A percentile compares a stretch with the other conserved stretches of the same genome.
Evolutionary conservation across 306 rosid species (phyloP).

Genomic region (Pterocarpus santalinus): DNA sequence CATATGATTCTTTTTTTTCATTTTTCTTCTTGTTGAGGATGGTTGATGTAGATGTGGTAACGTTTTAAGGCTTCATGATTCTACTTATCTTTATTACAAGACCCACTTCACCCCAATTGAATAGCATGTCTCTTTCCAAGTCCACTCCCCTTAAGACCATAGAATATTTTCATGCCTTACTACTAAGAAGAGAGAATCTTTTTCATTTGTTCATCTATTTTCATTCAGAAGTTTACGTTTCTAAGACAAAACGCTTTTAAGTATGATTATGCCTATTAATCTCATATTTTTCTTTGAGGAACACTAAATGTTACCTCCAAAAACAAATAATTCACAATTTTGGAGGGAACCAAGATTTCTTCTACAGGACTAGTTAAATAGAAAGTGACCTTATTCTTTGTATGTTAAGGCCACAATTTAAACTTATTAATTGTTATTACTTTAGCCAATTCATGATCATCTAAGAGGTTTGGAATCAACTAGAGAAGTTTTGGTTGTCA

Average conservation of each 20-base stretch:
- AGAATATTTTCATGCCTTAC: constrained; percentile 46
- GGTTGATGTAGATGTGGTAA: constrained; percentile 41
- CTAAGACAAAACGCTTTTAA: background rate
- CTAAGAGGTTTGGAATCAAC: too few species aligned
- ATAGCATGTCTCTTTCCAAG: constrained; percentile 42
- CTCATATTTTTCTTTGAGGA: background rate
- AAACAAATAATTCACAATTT: too few species aligned
- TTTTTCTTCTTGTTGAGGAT: constrained; percentile 16
- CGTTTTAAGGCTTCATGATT: constrained; percentile 38
- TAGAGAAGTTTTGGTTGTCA: too few species aligned
- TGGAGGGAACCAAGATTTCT: too few species aligned
- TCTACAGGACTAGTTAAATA: too few species aligned
- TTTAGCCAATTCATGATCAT: too few species aligned
- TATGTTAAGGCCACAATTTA: too few species aligned
- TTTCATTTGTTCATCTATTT: background rate
- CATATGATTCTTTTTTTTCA: constrained; percentile 33
- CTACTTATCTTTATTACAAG: constrained; percentile 32
- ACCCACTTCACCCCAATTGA: constrained; percentile 43
- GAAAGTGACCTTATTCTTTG: too few species aligned
- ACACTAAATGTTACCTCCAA: too few species aligned
- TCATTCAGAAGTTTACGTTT: background rate
- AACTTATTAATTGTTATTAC: too few species aligned
- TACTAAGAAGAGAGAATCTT: background rate
- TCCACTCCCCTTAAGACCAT: constrained; percentile 32
- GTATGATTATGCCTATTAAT: background rate